These are phyloP conservation scores for Lepiota venenata DNA, from an alignment of 768 basidiomycete species.

Conservation along the genomic window DNA sequence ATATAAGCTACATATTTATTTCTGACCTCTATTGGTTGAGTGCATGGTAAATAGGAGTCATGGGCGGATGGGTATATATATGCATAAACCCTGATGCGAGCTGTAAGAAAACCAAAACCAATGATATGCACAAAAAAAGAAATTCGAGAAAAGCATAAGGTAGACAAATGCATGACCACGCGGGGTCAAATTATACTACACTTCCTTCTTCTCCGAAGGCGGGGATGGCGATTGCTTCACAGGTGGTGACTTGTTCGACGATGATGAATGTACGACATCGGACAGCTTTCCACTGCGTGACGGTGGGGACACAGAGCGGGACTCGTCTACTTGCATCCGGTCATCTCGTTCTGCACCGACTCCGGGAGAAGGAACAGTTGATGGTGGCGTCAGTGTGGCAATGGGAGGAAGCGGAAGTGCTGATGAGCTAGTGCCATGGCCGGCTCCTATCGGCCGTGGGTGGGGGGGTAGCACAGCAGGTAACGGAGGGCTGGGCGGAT, in stretches of 20 bases:
- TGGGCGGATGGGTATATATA: not conserved
- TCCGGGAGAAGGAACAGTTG: conserved; percentile 50
- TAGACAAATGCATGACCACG: conserved; percentile 13
- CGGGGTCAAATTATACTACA: conserved; percentile 12
- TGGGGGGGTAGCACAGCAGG: conserved; percentile 68
- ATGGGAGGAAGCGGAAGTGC: conserved; percentile 66
- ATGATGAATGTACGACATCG: conserved; percentile 41
- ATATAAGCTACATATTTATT: conserved; percentile 9
- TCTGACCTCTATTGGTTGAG: not conserved
- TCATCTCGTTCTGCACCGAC: conserved; percentile 43
- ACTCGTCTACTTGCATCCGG: conserved; percentile 53
- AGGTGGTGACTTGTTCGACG: conserved; percentile 42
- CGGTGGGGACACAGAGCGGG: conserved; percentile 47
- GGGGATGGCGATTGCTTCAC: conserved; percentile 56
- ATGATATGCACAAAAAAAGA: conserved; percentile 1
- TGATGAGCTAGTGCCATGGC: conserved; percentile 33
- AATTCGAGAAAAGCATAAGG: conserved; percentile 12
- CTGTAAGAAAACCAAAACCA: not conserved
- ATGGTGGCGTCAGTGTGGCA: conserved; percentile 61
- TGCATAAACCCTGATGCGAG: conserved; percentile 1
- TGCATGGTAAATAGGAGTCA: not conserved
- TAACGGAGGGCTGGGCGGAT: conserved; percentile 52
- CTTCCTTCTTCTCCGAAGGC: conserved; percentile 42
- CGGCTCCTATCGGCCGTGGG: conserved; percentile 65
- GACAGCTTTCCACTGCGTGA: conserved; percentile 47